Conservation (phyloP, 1,284 basidiomycete genomes). For the Coniferiporia sulphurascens region DNA sequence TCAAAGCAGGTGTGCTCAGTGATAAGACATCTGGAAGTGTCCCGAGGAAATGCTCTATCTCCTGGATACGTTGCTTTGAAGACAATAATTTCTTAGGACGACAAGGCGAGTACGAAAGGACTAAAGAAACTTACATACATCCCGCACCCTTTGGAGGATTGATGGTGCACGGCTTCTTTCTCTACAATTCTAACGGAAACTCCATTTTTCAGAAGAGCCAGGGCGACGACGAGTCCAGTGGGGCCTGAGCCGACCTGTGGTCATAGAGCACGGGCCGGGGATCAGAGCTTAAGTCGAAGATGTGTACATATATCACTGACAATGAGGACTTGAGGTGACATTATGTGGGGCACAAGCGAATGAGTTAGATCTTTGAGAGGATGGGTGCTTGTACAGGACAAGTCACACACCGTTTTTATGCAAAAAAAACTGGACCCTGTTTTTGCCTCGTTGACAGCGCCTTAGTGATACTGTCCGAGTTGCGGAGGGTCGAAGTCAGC, state of each 20-base stretch:
- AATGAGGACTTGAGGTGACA: not conserved
- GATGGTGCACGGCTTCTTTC: constrained; percentile 8
- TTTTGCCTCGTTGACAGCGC: no score
- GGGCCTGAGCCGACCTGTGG: constrained; percentile 17
- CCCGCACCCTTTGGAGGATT: not conserved
- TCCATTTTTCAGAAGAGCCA: constrained; percentile 15
- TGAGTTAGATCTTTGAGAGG: not conserved
- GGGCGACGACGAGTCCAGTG: constrained; percentile 11
- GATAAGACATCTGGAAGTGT: not conserved
- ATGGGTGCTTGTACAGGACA: not conserved
- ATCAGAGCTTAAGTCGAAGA: not conserved
- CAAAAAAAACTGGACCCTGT: no score
- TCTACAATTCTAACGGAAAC: constrained; percentile 17
- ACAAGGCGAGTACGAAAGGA: not conserved
- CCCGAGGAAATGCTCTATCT: constrained; percentile 17
- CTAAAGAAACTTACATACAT: constrained; percentile 1
- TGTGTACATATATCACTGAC: not conserved
- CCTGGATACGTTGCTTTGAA: constrained; percentile 14
- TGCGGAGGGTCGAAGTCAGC: no score
- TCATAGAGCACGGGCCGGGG: no score
- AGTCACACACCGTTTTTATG: no score
- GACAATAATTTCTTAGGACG: not conserved
- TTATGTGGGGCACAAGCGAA: not conserved
- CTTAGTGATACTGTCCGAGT: no score
- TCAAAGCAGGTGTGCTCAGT: not conserved